Percentiles rank a stretch among this genome's conserved stretches.
These are phyloP conservation scores for Simplicillium sp. DNA, from an alignment of 2,329 filamentous ascomycete species.

Conservation along the genomic window DNA sequence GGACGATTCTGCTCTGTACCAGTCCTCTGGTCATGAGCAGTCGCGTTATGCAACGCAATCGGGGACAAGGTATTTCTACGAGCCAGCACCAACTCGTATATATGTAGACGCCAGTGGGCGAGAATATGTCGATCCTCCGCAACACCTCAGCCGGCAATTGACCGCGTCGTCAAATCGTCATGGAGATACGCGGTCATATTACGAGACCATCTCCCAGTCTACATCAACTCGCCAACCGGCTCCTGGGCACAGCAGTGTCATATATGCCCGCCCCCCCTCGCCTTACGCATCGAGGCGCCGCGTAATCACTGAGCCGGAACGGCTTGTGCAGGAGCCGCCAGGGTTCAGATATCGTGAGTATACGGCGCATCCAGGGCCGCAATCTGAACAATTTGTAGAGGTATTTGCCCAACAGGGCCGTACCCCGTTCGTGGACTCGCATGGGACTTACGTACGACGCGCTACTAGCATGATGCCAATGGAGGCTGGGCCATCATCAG, in stretches of 20 bases:
- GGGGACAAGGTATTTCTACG: too few species aligned
- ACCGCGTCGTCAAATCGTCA: constrained; percentile 35
- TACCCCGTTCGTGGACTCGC: constrained; percentile 32
- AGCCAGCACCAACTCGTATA: constrained; percentile 45
- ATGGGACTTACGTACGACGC: constrained; percentile 44
- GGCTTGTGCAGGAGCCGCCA: constrained; percentile 38
- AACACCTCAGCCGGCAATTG: constrained; percentile 38
- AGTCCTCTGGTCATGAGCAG: too few species aligned
- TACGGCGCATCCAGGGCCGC: constrained; percentile 36
- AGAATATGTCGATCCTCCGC: constrained; percentile 56
- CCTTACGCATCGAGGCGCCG: constrained; percentile 39
- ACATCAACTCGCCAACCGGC: too few species aligned
- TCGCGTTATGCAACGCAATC: too few species aligned
- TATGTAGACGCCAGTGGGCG: constrained; percentile 77
- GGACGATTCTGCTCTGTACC: too few species aligned
- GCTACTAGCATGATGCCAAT: constrained; percentile 37
- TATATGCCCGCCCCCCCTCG: constrained; percentile 44
- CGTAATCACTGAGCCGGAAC: constrained; percentile 55
- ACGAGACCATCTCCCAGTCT: constrained; percentile 35
- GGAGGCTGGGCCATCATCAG: too few species aligned
- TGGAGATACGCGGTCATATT: constrained; percentile 48
- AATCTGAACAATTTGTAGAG: constrained; percentile 35
- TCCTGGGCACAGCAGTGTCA: constrained; percentile 10
- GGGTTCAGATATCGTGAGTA: constrained; percentile 50
- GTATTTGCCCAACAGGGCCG: constrained; percentile 32